A percentile compares a stretch with the other conserved stretches of the same genome.
Conservation (phyloP, 1,139 yeast genomes). For the Kodamaea ohmeri region DNA sequence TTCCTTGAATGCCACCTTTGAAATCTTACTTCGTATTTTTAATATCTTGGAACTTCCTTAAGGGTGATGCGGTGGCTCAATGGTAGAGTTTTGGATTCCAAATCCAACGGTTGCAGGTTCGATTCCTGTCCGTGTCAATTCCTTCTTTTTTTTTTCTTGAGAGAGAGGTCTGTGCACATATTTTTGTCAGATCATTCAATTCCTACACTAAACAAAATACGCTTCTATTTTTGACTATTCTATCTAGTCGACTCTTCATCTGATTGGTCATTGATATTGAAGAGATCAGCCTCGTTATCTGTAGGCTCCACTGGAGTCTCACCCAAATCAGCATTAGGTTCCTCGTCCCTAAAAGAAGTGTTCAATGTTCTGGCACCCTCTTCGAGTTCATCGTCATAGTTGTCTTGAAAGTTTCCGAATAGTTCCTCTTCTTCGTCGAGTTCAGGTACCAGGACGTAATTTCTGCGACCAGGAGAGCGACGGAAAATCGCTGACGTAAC, state of each 20-base stretch:
- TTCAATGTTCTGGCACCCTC: constrained; percentile 21
- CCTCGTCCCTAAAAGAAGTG: constrained; percentile 13
- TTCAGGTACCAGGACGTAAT: constrained; percentile 44
- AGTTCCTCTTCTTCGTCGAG: constrained; percentile 47
- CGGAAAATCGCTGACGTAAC: constrained; percentile 36
- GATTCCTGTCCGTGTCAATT: constrained; percentile 29
- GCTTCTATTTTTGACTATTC: background rate
- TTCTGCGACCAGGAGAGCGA: constrained; percentile 41
- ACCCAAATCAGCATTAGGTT: constrained; percentile 8
- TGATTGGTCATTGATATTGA: constrained; percentile 38
- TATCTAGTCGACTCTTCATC: constrained; percentile 24
- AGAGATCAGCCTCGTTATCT: constrained; percentile 26
- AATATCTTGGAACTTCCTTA: background rate
- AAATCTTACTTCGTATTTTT: background rate
- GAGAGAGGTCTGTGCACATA: background rate
- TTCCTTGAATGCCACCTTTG: too few species aligned
- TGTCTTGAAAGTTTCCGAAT: constrained; percentile 47
- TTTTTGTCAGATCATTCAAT: too few species aligned
- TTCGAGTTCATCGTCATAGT: constrained; percentile 48
- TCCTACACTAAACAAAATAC: too few species aligned
- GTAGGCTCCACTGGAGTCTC: constrained; percentile 1
- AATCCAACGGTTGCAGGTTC: constrained; percentile 56
- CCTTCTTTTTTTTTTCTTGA: constrained; percentile 8
- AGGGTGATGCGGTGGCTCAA: constrained; percentile 72
- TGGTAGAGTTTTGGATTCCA: constrained; percentile 93